Percentiles rank a stretch among this genome's conserved stretches.
Evolutionary conservation across 192 early-diverging fungal genomes (phyloP).

Genomic region (Umbelopsis ramanniana): DNA sequence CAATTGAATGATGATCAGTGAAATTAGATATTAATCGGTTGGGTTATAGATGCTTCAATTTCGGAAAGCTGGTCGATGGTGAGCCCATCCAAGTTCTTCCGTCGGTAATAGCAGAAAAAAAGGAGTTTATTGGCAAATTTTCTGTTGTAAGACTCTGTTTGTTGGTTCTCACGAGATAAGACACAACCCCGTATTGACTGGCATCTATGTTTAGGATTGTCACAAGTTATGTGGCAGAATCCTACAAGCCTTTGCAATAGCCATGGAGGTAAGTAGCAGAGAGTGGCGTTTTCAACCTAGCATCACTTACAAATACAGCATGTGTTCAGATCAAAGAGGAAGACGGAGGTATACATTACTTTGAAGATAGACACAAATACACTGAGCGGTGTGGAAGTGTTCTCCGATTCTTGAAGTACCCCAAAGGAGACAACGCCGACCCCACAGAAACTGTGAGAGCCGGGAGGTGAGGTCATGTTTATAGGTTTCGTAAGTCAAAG

Average conservation of each 20-base stretch:
- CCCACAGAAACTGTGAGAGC: constrained; percentile 43
- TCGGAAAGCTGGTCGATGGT: constrained; percentile 45
- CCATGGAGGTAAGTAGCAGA: constrained; percentile 48
- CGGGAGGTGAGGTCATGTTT: constrained; percentile 45
- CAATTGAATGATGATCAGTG: no score
- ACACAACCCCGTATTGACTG: constrained; percentile 1
- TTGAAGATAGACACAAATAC: constrained; percentile 50
- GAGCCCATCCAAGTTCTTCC: constrained; percentile 34
- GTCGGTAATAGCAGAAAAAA: constrained; percentile 22
- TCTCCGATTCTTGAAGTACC: constrained; percentile 66
- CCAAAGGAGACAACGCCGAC: constrained; percentile 40
- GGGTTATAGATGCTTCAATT: constrained; percentile 48
- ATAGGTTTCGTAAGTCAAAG: no score
- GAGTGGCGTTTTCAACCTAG: constrained; percentile 41
- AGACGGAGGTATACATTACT: constrained; percentile 51
- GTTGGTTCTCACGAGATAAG: background rate
- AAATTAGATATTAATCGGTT: no score
- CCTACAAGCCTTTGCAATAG: constrained; percentile 54
- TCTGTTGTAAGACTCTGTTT: constrained; percentile 34
- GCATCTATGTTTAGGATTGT: constrained; percentile 36
- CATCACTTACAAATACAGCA: background rate
- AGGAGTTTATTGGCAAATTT: constrained; percentile 33
- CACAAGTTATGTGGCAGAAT: constrained; percentile 47
- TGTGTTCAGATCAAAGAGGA: constrained; percentile 42
- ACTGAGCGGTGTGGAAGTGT: constrained; percentile 46